Evolutionary conservation across 2,329 filamentous ascomycete species (phyloP), one percentile per base, ranked within the genome.

Genomic region (Alternaria gansuensis): DNA sequence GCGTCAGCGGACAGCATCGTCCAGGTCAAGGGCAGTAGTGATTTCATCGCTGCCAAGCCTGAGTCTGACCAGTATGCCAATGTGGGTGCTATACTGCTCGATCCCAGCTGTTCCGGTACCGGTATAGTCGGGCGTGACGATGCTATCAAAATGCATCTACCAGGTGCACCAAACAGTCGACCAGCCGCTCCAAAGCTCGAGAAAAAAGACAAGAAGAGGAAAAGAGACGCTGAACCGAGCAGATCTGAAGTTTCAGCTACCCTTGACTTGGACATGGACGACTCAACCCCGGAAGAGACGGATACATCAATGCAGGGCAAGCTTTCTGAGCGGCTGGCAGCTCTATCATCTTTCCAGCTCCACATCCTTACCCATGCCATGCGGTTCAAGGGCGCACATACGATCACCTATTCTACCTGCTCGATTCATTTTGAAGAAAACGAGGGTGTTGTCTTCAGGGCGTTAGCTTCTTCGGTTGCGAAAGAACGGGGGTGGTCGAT

Each of bases 31-130:
- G 84, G 85, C 0, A 89, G 88, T 0, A 87, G 92, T 68, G 93
- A 99, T 75, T 98, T 98, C 68, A 79, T 97, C 13, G 88, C 87
- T 51, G 84, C 92, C 5, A 85, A 94, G 59, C 91, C 93, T 0
- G 66, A 78, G 1, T 83, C 86, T 1, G 76, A 82, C 3, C 82
- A 84, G 45, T 94, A 89, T 70, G 79, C 79, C 45, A 81, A 87
- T n/a, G 92, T 97, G n/a, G 87, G 88, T 0, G 90, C 90, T 7
- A 81, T 99, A 39, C 83, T 99, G 0, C 84, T 99, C 2, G 95
- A 99, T 74, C 95, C 95, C 0, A 97, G 92, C 74, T 99, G 95
- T 75, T 97, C 93, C 1, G 95, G 95, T 0, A 97, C 92, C 73
- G 95, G 95, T 1, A 99, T 99, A 55, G 87, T 97, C 24, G 92